Base-by-base conservation (phyloP, 1,139 yeast genomes). In the Scheffersomyces stambukii region DNA sequence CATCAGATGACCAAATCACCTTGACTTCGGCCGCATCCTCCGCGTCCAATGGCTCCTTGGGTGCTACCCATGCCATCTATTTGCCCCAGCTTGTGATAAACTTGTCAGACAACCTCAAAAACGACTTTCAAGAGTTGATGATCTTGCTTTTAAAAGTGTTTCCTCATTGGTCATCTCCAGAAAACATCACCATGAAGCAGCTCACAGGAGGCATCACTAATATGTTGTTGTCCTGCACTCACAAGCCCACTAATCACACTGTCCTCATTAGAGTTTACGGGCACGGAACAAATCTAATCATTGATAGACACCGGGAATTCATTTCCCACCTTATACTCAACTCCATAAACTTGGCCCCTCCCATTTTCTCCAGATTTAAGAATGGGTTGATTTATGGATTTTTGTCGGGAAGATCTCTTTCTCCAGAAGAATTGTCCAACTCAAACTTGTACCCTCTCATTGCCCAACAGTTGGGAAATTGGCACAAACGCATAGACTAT, bases 171-270 rank as follows among this genome's bases (percentile, higher is more conserved):
- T 30, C 33, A 1, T 37, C 46, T 9, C 30, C 36, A 2, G 35
- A 35, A 3, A 32, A 52, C 9, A 57, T 68, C n/a, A 19, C 36
- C 4, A 53, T 66, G 22, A 50, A 52, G 29, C 57, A 60, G 37
- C 59, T 82, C 28, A 81, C 83, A 3, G 94, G 93, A 3, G 94
- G 94, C 6, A 82, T 83, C 51, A 83, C 94, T 14, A 83, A 83
- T 51, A 76, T 77, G 76, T 68, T 81, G 30, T 54, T 80, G 20
- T 66, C 75, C 25, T 80, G 82, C 35, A 52, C 52, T 18, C 58
- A 63, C 33, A 33, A 40, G 8, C n/a, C n/a, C n/a, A 31, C 41
- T 16, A 66, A 64, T 33, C 31, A 27, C 8, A 57, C 57, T 5
- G 78, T 80, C 3, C 63, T 83, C 23, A 77, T 81, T 37, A 61